These are phyloP conservation scores for Penicillium lagena DNA, from an alignment of 495 filamentous ascomycete species.

Conservation along the genomic window DNA sequence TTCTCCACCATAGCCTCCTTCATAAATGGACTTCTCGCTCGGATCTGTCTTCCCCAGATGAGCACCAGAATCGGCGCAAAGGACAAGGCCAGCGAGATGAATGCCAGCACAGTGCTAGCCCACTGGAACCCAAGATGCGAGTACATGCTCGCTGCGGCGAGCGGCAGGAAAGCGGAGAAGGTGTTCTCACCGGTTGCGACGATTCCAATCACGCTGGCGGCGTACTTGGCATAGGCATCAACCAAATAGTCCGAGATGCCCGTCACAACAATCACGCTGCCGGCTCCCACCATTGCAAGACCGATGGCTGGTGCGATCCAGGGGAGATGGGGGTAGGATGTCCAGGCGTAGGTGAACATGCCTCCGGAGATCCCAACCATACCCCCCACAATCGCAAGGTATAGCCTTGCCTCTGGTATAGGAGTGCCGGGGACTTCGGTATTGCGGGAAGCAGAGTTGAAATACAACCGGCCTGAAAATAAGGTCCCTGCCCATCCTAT, in stretches of 20 bases:
- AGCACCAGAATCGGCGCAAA: conserved; percentile 22
- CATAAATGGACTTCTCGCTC: conserved; percentile 29
- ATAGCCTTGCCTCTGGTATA: conserved; percentile 33
- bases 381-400: conserved; percentile 23
- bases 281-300: conserved; percentile 27
- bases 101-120: conserved; percentile 27
- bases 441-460: conserved; percentile 22
- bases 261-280: conserved; percentile 11
- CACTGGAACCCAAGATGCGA: conserved; percentile 24
- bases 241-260: conserved; percentile 18
- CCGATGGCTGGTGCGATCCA: conserved; percentile 34
- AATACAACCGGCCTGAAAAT: conserved; percentile 21
- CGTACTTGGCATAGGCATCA: conserved; percentile 21
- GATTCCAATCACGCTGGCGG: conserved; percentile 17
- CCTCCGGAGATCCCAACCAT: conserved; percentile 28
- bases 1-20: conserved; percentile 24
- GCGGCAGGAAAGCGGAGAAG: conserved; percentile 18
- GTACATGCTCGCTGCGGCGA: conserved; percentile 30
- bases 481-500: conserved; percentile 21
- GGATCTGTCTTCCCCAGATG: conserved; percentile 22
- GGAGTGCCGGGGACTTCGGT: conserved; percentile 22
- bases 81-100: conserved; percentile 19
- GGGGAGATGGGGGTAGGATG: conserved; percentile 22
- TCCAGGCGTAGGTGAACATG: conserved; percentile 36
- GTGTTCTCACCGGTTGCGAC: conserved; percentile 18